Percentiles rank a stretch among this genome's conserved stretches.
Conservation (phyloP, 371 early-diverging fungal genomes). For the Nematocida displodere region DNA sequence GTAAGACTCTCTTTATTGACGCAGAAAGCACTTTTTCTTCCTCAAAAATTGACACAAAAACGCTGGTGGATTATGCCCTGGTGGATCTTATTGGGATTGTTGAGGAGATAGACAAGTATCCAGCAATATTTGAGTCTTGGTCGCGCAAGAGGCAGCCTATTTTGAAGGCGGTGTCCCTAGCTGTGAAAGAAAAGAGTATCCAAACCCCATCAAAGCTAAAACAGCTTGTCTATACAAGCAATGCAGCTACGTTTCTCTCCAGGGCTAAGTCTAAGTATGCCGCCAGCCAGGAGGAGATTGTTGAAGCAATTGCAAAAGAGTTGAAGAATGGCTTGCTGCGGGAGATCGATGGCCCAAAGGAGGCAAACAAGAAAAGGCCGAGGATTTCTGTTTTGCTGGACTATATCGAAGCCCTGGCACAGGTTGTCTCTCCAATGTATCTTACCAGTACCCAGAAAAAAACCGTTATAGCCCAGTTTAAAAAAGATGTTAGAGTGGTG, state of each 20-base stretch:
- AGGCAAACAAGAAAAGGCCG: not conserved
- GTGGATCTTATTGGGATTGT: not conserved
- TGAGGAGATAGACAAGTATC: not conserved
- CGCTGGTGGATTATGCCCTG: constrained; percentile 5
- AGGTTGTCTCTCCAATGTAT: not conserved
- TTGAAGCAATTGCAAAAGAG: constrained; percentile 11
- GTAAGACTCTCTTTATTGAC: constrained; percentile 26
- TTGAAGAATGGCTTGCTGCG: not conserved
- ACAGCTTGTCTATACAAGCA: not conserved
- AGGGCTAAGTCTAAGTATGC: not conserved
- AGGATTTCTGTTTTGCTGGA: not conserved
- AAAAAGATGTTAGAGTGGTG: constrained; percentile 1
- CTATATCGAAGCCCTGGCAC: constrained; percentile 5
- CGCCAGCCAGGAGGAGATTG: not conserved
- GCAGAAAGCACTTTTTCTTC: constrained; percentile 30
- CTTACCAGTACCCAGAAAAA: constrained; percentile 3
- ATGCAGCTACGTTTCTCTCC: not conserved
- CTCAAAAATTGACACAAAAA: constrained; percentile 12
- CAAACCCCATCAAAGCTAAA: not conserved
- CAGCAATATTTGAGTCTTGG: constrained; percentile 5
- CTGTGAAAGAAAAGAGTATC: not conserved
- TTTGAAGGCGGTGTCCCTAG: not conserved
- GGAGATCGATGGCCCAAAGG: not conserved
- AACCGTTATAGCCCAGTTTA: not conserved
- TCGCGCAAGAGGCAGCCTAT: not conserved